Conservation (phyloP, 2,329 filamentous ascomycete genomes). For the Scedosporium boydii region DNA sequence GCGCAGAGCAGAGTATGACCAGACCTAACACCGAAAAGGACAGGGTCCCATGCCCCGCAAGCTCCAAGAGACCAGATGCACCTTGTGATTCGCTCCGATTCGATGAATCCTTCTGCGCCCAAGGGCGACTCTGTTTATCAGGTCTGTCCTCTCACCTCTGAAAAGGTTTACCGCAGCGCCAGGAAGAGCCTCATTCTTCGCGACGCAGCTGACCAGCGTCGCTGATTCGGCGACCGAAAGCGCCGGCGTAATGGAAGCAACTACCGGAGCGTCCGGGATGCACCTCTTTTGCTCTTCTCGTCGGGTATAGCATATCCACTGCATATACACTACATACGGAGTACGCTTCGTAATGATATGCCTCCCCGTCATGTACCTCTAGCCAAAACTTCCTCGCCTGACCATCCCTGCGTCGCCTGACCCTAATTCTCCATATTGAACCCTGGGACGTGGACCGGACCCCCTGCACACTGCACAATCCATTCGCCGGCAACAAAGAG, state of each 20-base stretch:
- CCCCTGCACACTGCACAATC: neutral
- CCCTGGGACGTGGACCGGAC: neutral
- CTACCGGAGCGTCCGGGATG: neutral
- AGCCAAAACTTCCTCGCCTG: neutral
- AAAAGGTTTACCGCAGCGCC: neutral
- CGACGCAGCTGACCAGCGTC: neutral
- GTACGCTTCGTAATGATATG: too few relatives aligned
- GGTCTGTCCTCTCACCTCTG: neutral
- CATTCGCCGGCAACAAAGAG: neutral
- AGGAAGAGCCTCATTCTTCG: constrained; percentile 1
- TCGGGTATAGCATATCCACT: neutral
- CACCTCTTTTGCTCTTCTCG: neutral
- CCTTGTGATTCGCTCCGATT: neutral
- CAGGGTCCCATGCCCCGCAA: neutral
- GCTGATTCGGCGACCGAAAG: neutral
- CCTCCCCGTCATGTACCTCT: too few relatives aligned
- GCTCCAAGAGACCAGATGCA: neutral
- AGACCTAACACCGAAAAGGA: neutral
- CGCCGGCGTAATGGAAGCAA: neutral
- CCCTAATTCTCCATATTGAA: neutral
- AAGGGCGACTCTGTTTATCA: neutral
- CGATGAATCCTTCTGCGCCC: neutral
- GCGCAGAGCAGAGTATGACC: neutral
- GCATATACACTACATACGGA: neutral
- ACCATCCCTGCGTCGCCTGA: neutral